Evolutionary conservation across 495 filamentous ascomycete genomes (phyloP).

Genomic region (Aspergillus incahuasiensis): DNA sequence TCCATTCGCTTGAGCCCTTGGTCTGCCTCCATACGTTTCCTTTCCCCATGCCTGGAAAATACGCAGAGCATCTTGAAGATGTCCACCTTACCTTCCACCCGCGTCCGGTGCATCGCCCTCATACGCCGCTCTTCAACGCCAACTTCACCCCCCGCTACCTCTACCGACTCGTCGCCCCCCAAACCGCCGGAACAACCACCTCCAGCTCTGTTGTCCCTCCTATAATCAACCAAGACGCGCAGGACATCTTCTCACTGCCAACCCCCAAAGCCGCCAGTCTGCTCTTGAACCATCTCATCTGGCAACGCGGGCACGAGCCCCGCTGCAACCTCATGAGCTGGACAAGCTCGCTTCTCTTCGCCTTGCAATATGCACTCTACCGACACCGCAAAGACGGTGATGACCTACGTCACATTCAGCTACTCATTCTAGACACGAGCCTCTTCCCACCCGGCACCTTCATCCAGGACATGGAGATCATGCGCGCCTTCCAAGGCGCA

Average conservation of each 20-base stretch:
- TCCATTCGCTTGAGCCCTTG: not conserved
- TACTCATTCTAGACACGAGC: slow-evolving; percentile 28
- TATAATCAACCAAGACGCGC: not conserved
- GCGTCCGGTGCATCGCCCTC: not conserved
- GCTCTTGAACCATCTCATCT: slow-evolving; percentile 27
- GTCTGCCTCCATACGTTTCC: not conserved
- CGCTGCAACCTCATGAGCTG: slow-evolving; percentile 32
- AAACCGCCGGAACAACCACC: not conserved
- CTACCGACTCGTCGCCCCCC: slow-evolving; percentile 6
- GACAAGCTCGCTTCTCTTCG: slow-evolving; percentile 35
- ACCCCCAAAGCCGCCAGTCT: not conserved
- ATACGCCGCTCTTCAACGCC: not conserved
- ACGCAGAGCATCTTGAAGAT: not conserved
- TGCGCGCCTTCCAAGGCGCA: slow-evolving; percentile 18
- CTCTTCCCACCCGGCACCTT: slow-evolving; percentile 26
- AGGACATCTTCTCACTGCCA: slow-evolving; percentile 7
- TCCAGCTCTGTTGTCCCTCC: not conserved
- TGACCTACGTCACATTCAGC: slow-evolving; percentile 20
- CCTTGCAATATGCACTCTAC: slow-evolving; percentile 32
- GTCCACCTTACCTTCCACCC: not conserved
- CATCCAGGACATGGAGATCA: slow-evolving; percentile 26
- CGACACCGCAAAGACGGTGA: slow-evolving; percentile 9
- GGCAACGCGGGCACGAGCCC: slow-evolving; percentile 10
- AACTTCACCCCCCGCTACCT: slow-evolving; percentile 4
- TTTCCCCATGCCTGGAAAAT: not conserved